Evolutionary conservation across 2,329 filamentous ascomycete genomes (phyloP).

Genomic region (Plectosphaerella sp.): DNA sequence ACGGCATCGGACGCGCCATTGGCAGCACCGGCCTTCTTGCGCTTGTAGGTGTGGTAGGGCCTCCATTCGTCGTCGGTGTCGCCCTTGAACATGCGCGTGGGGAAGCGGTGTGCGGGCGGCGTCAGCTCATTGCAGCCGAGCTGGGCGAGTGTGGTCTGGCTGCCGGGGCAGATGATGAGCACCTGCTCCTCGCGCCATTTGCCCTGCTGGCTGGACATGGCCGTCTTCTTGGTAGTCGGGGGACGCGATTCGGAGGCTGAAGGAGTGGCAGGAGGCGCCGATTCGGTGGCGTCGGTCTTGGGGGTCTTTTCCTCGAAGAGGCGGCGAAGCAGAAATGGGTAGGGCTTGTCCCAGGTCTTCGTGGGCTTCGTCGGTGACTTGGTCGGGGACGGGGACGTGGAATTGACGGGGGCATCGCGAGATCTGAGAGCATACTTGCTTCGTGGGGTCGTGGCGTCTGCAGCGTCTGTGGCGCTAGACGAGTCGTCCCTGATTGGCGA

Average conservation of each 20-base stretch:
- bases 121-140: conserved; percentile 88
- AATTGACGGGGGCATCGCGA: too few species aligned
- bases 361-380: too few species aligned
- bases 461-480: too few species aligned
- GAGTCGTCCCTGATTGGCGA: too few species aligned
- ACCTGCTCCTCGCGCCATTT: conserved; percentile 64
- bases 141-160: conserved; percentile 85
- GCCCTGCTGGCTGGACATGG: conserved; percentile 51
- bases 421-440: too few species aligned
- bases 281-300: too few species aligned
- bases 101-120: conserved; percentile 78
- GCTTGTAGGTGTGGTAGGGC: conserved; percentile 73
- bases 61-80: conserved; percentile 69
- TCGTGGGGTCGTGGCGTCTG: too few species aligned
- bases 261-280: too few species aligned
- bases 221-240: neutral
- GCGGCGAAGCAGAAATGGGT: too few species aligned
- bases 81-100: conserved; percentile 93
- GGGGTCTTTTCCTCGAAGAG: too few species aligned
- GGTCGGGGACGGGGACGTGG: too few species aligned
- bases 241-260: neutral
- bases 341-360: too few species aligned
- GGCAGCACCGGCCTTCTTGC: conserved; percentile 37
- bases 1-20: conserved; percentile 10
- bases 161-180: conserved; percentile 75